Evolutionary conservation across 2,329 filamentous ascomycete species (phyloP).

Genomic region (Colletotrichum lentis): DNA sequence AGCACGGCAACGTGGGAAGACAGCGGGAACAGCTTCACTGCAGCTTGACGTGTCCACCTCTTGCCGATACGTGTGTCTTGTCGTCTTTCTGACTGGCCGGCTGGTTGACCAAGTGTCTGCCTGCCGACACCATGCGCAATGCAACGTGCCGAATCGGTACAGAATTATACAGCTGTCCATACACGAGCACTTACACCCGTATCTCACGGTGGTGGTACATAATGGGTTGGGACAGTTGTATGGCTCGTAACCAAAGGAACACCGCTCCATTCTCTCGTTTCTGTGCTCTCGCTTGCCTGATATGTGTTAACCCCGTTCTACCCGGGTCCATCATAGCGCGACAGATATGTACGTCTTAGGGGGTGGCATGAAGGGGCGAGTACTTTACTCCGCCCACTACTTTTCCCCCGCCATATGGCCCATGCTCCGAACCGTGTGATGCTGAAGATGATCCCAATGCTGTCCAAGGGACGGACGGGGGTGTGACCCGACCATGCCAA

Average conservation of each 20-base stretch:
- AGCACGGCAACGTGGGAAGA: background rate
- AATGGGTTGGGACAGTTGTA: too few relatives aligned
- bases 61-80: background rate
- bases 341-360: background rate
- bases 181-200: background rate
- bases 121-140: conserved; percentile 19
- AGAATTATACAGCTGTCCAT: background rate
- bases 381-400: background rate
- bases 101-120: background rate
- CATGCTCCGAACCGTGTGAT: conserved; percentile 22
- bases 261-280: background rate
- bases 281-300: background rate
- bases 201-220: background rate
- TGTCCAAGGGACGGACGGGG: background rate
- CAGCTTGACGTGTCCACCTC: conserved; percentile 21
- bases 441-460: conserved; percentile 12
- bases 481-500: background rate
- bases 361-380: conserved; percentile 6
- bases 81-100: background rate
- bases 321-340: background rate
- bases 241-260: background rate
- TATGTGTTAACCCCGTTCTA: background rate
- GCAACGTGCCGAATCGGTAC: conserved; percentile 19
- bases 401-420: background rate
- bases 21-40: conserved; percentile 1